phyloP scores from a whole-genome alignment of 352 stramenopile species.

The Salisapilia sapeloensis region DNA sequence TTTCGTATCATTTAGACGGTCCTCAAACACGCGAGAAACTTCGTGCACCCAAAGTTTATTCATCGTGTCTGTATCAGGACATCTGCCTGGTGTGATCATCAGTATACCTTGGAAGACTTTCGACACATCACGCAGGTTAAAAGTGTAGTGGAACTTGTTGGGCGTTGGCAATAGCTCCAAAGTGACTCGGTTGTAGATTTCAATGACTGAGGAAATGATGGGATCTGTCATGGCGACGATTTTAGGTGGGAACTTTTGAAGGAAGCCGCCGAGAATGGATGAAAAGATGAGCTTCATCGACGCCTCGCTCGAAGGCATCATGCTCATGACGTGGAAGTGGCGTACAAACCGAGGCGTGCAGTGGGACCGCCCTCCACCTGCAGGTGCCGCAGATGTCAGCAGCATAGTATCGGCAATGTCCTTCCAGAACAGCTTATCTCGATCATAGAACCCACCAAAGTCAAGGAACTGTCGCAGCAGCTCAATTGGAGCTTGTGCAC shows the following conservation, averaged over 20 bases:
- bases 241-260: constrained; percentile 73
- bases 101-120: constrained; percentile 94
- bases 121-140: constrained; percentile 91
- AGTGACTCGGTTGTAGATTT: constrained; percentile 88
- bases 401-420: constrained; percentile 89
- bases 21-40: constrained; percentile 83
- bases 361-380: constrained; percentile 71
- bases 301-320: constrained; percentile 77
- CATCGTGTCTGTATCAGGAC: constrained; percentile 66
- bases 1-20: constrained; percentile 75
- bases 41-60: constrained; percentile 88
- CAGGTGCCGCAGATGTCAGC: constrained; percentile 79
- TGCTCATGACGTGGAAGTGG: constrained; percentile 92
- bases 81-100: constrained; percentile 83
- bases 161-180: constrained; percentile 86
- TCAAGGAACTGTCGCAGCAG: constrained; percentile 90
- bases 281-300: constrained; percentile 88
- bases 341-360: constrained; percentile 87
- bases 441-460: constrained; percentile 92
- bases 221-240: constrained; percentile 68
- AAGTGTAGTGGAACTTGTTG: constrained; percentile 89
- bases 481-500: constrained; percentile 88
- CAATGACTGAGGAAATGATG: constrained; percentile 82
- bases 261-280: constrained; percentile 87
- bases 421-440: constrained; percentile 95